Evolutionary conservation across 1,284 basidiomycete species (phyloP).

Genomic region (Irpex rosettiformis): DNA sequence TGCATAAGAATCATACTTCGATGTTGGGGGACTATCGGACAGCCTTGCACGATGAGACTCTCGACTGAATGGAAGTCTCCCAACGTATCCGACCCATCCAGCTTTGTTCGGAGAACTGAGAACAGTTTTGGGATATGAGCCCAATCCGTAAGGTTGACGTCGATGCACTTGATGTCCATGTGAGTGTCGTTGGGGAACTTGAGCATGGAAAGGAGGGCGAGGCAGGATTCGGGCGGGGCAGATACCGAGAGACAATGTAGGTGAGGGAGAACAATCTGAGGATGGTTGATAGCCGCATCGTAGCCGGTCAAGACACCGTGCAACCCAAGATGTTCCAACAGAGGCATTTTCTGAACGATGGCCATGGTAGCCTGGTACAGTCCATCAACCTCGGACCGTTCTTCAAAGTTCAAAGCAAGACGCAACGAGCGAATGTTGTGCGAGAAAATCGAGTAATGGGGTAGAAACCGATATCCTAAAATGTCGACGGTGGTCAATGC

Average conservation of each 20-base stretch:
- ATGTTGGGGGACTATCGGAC: neutral
- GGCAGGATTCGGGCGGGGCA: neutral
- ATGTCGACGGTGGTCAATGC: neutral
- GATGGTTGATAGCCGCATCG: neutral
- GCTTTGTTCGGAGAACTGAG: neutral
- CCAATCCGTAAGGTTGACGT: neutral
- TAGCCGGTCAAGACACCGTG: neutral
- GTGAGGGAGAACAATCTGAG: neutral
- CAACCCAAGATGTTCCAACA: neutral
- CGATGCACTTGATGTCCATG: neutral
- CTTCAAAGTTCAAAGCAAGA: neutral
- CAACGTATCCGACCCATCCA: neutral
- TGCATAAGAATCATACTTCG: neutral
- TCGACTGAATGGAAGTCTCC: neutral
- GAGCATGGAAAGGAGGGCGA: neutral
- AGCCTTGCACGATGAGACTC: neutral
- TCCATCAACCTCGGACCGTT: neutral
- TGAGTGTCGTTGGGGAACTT: neutral
- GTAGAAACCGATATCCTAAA: neutral
- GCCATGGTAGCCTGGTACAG: neutral
- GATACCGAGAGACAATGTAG: neutral
- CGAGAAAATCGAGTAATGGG: neutral
- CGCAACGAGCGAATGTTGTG: neutral
- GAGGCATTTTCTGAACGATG: neutral
- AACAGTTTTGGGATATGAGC: neutral